A percentile compares a stretch with the other conserved stretches of the same genome.
Conservation (phyloP, 192 early-diverging fungal genomes). For the Coemansia sp. region DNA sequence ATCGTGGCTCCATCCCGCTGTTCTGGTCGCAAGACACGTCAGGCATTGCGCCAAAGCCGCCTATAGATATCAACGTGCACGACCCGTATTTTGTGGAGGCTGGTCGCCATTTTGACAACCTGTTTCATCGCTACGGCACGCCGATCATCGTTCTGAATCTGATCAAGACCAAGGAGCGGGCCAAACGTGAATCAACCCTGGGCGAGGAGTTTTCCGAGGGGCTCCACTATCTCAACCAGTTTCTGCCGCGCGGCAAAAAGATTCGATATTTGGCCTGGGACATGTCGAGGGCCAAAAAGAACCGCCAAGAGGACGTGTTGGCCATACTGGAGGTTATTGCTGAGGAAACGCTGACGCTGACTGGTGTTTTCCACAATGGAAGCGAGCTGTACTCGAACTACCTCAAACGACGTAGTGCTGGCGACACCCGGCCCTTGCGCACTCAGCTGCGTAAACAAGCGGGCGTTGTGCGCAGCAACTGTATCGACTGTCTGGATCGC, state of each 20-base stretch:
- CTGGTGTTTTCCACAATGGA: constrained; percentile 93
- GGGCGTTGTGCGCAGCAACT: constrained; percentile 83
- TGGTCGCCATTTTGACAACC: constrained; percentile 88
- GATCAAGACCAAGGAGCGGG: constrained; percentile 94
- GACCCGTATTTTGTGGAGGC: constrained; percentile 95
- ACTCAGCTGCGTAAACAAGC: constrained; percentile 23
- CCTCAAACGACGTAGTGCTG: constrained; percentile 21
- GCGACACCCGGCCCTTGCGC: constrained; percentile 14
- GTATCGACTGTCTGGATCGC: constrained; percentile 97
- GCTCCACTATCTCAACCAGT: constrained; percentile 87
- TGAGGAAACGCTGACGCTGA: constrained; percentile 78
- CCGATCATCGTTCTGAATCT: constrained; percentile 94
- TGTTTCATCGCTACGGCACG: constrained; percentile 88
- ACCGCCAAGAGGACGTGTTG: constrained; percentile 85
- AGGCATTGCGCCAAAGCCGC: constrained; percentile 93
- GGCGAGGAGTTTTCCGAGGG: constrained; percentile 82
- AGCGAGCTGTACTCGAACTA: constrained; percentile 60
- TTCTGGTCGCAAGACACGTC: constrained; percentile 93
- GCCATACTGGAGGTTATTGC: constrained; percentile 85
- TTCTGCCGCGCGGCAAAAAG: constrained; percentile 74
- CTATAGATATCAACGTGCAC: constrained; percentile 83
- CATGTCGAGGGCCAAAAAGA: constrained; percentile 96
- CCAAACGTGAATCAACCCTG: constrained; percentile 80
- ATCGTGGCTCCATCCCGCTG: constrained; percentile 94
- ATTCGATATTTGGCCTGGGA: constrained; percentile 95